Evolutionary conservation across 257 asterid species (phyloP), one percentile per base, ranked within the genome.

Genomic region (Przewalskia tangutica): DNA sequence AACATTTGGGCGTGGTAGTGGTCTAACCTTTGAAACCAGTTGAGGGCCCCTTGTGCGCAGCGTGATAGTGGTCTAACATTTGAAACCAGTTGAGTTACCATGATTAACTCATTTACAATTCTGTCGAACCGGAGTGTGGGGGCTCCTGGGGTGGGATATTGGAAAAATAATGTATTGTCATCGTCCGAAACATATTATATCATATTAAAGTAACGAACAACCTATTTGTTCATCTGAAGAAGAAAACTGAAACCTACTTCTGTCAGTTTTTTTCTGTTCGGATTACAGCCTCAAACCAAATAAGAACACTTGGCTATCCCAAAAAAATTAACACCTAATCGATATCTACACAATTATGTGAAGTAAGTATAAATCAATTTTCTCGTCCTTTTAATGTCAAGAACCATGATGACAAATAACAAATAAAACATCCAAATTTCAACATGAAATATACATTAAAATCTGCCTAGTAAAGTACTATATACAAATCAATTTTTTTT

Each of bases 221-320:
- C 62, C 44, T 13, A 73, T 50, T 23, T 50, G 62, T 50, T 48
- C 44, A 50, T 18, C 44, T 23, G 60, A 73, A 73, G 62, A 73
- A 73, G 79, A 73, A 73, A 73, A 73, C 44, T 23, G 79, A 50
- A 48, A 73, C 79, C 79, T 73, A 73, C 44, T 20, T 48, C 44
- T 73, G 60, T 73, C 79, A 20, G 60, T 73, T 73, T 73, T 73
- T 73, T 73, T 71, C 78, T 42, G 1, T 71, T 60, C 36, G 12
- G 36, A 60, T 60, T 20, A 20, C 4, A 63, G 42, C 32, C 70
- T 48, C 79, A 27, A 73, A 73, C 60, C 60, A 73, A 12, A 48
- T 20, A 48, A 48, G 13, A 20, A 73, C 79, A 73, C 23, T 48
- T 73, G 79, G 60, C 60, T 12, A 66, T 73, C 60, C 48, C 20